A percentile compares a stretch with the other conserved stretches of the same genome.
phyloP scores from a whole-genome alignment of 1,284 basidiomycete genomes.

The Sanghuangporus weigelae region DNA sequence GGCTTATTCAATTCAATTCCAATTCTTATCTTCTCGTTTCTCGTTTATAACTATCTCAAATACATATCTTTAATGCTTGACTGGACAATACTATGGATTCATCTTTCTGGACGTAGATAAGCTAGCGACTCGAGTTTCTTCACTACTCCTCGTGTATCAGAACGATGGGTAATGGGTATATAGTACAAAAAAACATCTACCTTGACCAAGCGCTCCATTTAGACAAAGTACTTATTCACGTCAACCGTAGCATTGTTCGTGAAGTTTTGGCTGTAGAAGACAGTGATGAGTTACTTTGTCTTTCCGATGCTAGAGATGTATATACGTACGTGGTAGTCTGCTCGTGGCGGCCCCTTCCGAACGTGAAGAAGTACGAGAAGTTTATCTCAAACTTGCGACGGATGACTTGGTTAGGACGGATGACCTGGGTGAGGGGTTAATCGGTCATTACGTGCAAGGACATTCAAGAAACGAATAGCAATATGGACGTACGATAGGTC shows the following conservation, averaged over 20 bases:
- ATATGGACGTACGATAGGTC: background rate
- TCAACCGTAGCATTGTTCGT: constrained; percentile 5
- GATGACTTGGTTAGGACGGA: constrained; percentile 7
- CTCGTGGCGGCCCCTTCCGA: background rate
- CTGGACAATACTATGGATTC: no score
- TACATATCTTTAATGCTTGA: no score
- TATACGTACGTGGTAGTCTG: background rate
- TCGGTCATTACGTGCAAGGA: background rate
- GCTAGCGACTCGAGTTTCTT: no score
- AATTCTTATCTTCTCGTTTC: no score
- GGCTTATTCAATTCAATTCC: no score
- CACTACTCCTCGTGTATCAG: no score
- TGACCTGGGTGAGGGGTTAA: background rate
- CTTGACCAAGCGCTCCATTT: background rate
- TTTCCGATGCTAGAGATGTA: background rate
- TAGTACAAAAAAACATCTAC: background rate
- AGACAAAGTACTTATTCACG: constrained; percentile 10
- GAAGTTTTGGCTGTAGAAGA: background rate
- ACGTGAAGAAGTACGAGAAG: constrained; percentile 8
- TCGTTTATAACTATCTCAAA: no score
- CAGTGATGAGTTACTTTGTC: background rate
- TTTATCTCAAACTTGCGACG: background rate
- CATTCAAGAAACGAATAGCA: background rate
- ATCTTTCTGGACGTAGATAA: no score
- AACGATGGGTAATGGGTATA: no score